Base-by-base conservation (phyloP, 1,139 yeast species). In the Candida buenavistaensis region DNA sequence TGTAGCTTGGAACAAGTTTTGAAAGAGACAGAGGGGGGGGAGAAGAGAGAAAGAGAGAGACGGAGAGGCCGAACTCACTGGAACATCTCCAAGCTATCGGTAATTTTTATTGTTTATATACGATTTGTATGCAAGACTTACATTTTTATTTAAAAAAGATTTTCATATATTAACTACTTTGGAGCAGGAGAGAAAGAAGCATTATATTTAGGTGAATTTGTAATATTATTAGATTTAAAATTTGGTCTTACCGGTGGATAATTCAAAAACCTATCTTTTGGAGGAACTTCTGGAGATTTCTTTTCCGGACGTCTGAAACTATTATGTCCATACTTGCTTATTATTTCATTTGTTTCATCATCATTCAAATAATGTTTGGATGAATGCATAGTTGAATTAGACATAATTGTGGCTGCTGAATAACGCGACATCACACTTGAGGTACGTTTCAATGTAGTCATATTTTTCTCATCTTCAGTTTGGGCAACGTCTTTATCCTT, bases 401-500 rank as follows among this genome's bases (percentile, higher is more conserved):
- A 28, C 30, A 28, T 28, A 19, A 28, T 23, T 11, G 33, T 30
- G 6, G 33, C 13, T 8, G 33, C 23, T 10, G 33, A 30, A 23
- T 30, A 30, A 13, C 19, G 20, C 9, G 30, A 28, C 20, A 28
- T 12, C 7, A 28, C 14, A 5, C 24, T 12, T 20, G 30, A 20
- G 5, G 30, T 28, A 13, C 30, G 20, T 23, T 28, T 28, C 12
- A 28, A 20, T 12, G 9, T 21, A 22, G 30, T 19, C 5, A 6
- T 9, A 5, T 14, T 20, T 14, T 21, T 28, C 4, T 22, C 37
- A 8, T 25, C 37, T 13, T 27, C 31, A 8, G 14, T 28, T 16
- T 23, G 21, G 4, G 33, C 36, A 12, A 37, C 29, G 13, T 37
- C 37, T 16, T 25, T 25, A 19, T 28, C 25, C 15, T 37, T 30